Conservation (phyloP, 371 early-diverging fungal genomes). For the Mucor plumbeus region DNA sequence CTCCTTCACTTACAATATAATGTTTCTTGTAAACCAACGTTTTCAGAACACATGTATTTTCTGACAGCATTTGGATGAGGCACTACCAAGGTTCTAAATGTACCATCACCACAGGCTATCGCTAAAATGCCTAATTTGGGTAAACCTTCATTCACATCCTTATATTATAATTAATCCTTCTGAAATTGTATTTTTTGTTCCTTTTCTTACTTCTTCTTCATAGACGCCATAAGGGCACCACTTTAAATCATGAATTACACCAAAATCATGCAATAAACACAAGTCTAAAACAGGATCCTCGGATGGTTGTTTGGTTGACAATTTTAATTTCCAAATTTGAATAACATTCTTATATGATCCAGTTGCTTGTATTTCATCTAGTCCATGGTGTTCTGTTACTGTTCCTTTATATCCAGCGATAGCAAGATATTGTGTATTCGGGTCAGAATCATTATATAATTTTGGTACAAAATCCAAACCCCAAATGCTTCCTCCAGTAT, state of each 20-base stretch:
- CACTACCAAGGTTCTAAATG: constrained; percentile 47
- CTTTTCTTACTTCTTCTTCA: constrained; percentile 30
- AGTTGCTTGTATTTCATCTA: constrained; percentile 40
- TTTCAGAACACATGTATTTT: constrained; percentile 9
- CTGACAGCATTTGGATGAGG: constrained; percentile 52
- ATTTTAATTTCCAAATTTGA: constrained; percentile 59
- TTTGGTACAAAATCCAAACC: constrained; percentile 62
- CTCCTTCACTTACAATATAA: constrained; percentile 20
- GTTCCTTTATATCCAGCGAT: constrained; percentile 57
- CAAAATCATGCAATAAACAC: constrained; percentile 57
- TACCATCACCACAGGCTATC: constrained; percentile 58
- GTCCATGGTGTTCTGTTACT: constrained; percentile 42
- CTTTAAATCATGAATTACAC: constrained; percentile 52
- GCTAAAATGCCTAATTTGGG: constrained; percentile 57
- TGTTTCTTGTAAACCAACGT: constrained; percentile 11
- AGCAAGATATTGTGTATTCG: constrained; percentile 56
- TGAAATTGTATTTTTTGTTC: no score
- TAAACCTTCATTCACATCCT: constrained; percentile 12
- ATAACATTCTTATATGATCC: constrained; percentile 38
- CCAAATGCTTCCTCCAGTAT: constrained; percentile 64
- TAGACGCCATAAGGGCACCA: constrained; percentile 59
- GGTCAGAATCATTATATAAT: constrained; percentile 16
- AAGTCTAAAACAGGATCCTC: constrained; percentile 48
- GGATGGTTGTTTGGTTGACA: constrained; percentile 6
- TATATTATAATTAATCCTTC: neutral